Evolutionary conservation across 1,284 basidiomycete species (phyloP), one percentile per base, ranked within the genome.

Genomic region (Naganishia albida): DNA sequence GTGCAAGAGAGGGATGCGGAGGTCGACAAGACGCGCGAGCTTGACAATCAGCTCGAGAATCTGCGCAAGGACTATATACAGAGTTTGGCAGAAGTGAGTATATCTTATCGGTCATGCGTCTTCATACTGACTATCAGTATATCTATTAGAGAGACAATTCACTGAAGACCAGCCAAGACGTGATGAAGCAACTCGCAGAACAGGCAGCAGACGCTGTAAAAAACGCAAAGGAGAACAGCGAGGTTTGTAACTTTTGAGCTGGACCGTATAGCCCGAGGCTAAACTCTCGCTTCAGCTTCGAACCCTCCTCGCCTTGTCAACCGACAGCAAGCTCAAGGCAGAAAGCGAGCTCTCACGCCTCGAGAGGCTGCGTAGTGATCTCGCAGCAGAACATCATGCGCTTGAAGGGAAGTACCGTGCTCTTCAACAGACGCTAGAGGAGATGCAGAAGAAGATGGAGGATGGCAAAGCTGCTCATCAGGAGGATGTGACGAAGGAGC

Each of bases 381-480:
- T 28, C 34, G 23, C 39, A 42, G 16, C 15, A 23, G 23, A 40
- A 2, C 28, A 23, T 7, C 16, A 15, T 6, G 20, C 49, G 12
- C 30, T 40, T 6, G 30, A 60, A 39, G 46, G 20, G n/a, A 39
- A 49, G 46, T 50, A 50, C 18, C 15, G 20, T 3, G n/a, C 38
- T 10, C 26, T 50, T 3, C 20, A 50, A 40, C 34, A 60, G n/a
- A 23, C 16, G 23, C 13, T 49, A 39, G 46, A 49, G 10, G 57
- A 60, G 34, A 20, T 60, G 20, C 38, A 26, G 16, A 60, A 60
- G 34, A 49, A 30, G 25, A 34, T 38, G 6, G 34, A 60, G 25
- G 57, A 60, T 60, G 57, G 57, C 57, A 48, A 50, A 28, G 46
- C 46, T 12, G 57, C 57, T 20, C 57, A 60, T 40, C 44, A 26